Evolutionary conservation across 2,329 filamentous ascomycete species (phyloP), one percentile per base, ranked within the genome.

Genomic region (Aureobasidium sp.): DNA sequence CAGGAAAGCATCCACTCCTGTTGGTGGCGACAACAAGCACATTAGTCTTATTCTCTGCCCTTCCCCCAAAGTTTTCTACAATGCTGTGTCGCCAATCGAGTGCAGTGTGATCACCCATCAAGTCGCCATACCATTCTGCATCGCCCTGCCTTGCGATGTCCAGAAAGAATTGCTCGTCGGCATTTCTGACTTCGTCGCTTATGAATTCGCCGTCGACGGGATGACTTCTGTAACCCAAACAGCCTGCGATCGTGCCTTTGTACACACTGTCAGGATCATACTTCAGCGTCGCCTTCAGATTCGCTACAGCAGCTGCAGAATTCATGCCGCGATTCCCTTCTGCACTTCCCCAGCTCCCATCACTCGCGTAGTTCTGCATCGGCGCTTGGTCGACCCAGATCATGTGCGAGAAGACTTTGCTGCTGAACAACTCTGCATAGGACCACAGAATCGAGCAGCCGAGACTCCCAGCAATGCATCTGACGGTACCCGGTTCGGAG

Each of bases 1-100:
- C 39, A 10, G 53, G 53, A 11, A 57, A 57, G 16, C 53, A 57
- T 10, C 53, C 53, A 13, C 53, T 57, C 11, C 53, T 57, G 30
- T 57, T 10, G 37, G 53, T 57, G 16, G 53, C 53, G 30, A 57
- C 30, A 3, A 57, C 53, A 45, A 57, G 53, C 41, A 57, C 53
- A 36, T 47, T 25, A 0, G 53, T 57, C 13, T 41, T 45, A 41
- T 45, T 45, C n/a, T 36, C 53, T 2, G 53, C 41, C 5, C 37
- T 9, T 9, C 27, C 37, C 27, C 53, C 53, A 32, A 57, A 57
- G 1, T 5, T 45, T n/a, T 57, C 53, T 11, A 47, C 53, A 7
- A 57, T 57, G n/a, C 53, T 57, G n/a, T 57, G 53, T n/a, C 53
- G 53, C 53, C 53, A 57, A 10, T 57, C 53, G 2, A 57, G 11